Base-by-base conservation (phyloP, 192 early-diverging fungal genomes). In the Lobosporangium transversale region DNA sequence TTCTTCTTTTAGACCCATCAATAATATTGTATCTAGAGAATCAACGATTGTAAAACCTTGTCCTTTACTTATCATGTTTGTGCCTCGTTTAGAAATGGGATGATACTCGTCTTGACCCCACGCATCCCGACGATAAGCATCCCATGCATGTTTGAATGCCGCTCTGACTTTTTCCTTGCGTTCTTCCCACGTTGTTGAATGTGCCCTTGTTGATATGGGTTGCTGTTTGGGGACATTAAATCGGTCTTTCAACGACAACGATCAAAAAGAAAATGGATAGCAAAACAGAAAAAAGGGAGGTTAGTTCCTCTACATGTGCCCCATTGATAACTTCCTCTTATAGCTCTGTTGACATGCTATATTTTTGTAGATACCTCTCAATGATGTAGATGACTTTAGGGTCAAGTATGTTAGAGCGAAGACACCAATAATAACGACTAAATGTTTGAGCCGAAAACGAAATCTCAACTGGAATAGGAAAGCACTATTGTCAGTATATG, bases 41-140 rank as follows among this genome's bases (percentile, higher is more conserved):
- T 98, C 97, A 5, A 95, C 78, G 55, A 96, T 86, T 7, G 92
- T 94, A 31, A 96, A 85, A 43, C 86, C 81, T 15, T 67, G 53
- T 21, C 94, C 92, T 0, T 64, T 52, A 8, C 11, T 35, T 6
- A 89, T 78, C 85, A 92, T 87, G 53, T 94, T 90, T 15, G 75
- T 69, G 9, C 93, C 93, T 6, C 40, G 45, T 40, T 85, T 85
- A 3, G 90, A 85, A 12, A 94, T 57, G 4, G 96, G 95, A 36
- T 84, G 83, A 51, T 96, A 90, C 75, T 97, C 94, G 61, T 98
- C 96, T 31, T 68, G 78, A n/a, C 94, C 94, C 82, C 91, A 95
- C 0, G 92, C 92, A 62, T 93, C 88, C 18, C 75, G 74, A n/a
- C 76, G 62, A 53, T 98, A 98, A 0, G 90, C 91, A 11, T 84